Base-by-base conservation (phyloP, 2,329 filamentous ascomycete species). In the Colletotrichum plurivorum region DNA sequence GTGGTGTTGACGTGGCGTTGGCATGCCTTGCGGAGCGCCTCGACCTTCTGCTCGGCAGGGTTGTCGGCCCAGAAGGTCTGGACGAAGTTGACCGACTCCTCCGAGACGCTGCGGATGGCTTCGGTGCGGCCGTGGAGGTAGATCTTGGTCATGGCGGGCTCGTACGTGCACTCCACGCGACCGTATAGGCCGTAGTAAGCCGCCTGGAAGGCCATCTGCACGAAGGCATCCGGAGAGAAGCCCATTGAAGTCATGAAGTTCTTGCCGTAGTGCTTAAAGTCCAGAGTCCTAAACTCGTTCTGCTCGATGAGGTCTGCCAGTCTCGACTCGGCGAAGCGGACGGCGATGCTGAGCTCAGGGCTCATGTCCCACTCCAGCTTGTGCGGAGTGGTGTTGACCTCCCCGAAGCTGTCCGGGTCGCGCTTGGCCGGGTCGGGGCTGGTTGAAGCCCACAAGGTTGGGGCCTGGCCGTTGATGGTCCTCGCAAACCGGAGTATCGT, bases 171-270 rank as follows among this genome's bases (percentile, higher is more conserved):
- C 80, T 98, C 96, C 1, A 97, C 90, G 5, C 94, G 90, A 3
- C 96, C 96, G 75, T 98, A 99, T 8, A 99, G 87, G 2, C 96
- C 96, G 76, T 98, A 99, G 84, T 99, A 98, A 1, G 96, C 95
- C 5, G 95, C 95, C 80, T 99, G 96, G 83, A 98, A 98, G 0
- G 96, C 96, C 95, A 99, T 98, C 80, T 99, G 96, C 20, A 99
- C 93, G 78, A 97, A 99, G 0, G 96, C 96, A 78, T 98, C 96
- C 0, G 96, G 95, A 0, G 95, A 98, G 81, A 98, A 97, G 8
- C 95, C 95, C 91, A 97, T 97, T 0, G 93, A 94, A 0, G 94
- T 98, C 81, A 99, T 98, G 78, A 98, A 98, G 80, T 96, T 97
- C 85, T 98, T 98, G 73, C 96, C 96, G 75, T 97, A 99, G 25